These are phyloP conservation scores for Batkoa obscura DNA, from an alignment of 371 early-diverging fungal species.

Conservation along the genomic window DNA sequence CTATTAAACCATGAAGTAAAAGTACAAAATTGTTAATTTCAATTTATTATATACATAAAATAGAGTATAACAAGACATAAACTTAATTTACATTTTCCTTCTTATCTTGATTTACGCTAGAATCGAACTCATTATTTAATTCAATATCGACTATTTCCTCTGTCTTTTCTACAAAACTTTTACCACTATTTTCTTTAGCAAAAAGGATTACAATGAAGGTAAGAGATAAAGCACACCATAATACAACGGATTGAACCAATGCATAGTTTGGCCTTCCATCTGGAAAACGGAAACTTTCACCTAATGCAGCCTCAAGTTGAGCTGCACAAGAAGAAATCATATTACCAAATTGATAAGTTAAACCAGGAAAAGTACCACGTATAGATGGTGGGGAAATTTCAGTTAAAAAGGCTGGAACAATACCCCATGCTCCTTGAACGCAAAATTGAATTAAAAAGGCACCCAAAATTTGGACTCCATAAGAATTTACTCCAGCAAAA, in stretches of 20 bases:
- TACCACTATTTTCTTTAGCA: conserved; percentile 18
- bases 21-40: too few species aligned
- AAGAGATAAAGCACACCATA: conserved; percentile 27
- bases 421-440: conserved; percentile 46
- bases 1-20: too few species aligned
- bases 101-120: too few species aligned
- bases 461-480: conserved; percentile 21
- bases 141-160: too few species aligned
- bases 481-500: conserved; percentile 20
- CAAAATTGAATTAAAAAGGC: conserved; percentile 40
- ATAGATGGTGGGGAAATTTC: conserved; percentile 42
- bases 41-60: too few species aligned
- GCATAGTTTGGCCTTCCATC: conserved; percentile 38
- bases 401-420: conserved; percentile 45
- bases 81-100: too few species aligned
- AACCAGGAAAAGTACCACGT: conserved; percentile 43
- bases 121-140: too few species aligned
- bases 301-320: conserved; percentile 43
- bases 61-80: too few species aligned
- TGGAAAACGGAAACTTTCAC: conserved; percentile 21
- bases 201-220: conserved; percentile 16
- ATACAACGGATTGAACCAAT: conserved; percentile 35
- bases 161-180: conserved; percentile 9
- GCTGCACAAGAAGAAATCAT: conserved; percentile 38
- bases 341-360: conserved; percentile 48